These are phyloP conservation scores for Echeveria elegans DNA, from an alignment of 164 flowering plant species.

Conservation along the genomic window DNA sequence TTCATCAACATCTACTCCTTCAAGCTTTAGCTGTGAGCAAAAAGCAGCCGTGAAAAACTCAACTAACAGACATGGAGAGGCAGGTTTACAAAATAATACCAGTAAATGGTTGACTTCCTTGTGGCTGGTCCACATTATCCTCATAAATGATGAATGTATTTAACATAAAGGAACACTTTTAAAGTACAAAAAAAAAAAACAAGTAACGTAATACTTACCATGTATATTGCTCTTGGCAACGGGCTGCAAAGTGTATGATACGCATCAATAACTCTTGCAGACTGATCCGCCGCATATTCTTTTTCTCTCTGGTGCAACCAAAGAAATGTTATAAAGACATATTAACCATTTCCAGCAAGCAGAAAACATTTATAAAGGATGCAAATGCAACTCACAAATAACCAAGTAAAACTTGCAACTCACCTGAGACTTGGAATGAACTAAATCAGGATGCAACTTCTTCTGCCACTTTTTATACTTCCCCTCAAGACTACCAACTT, in stretches of 20 bases:
- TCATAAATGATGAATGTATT: no score
- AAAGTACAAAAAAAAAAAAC: background rate
- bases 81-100: no score
- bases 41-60: background rate
- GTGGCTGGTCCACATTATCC: no score
- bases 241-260: conserved; percentile 67
- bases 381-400: background rate
- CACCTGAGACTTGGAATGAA: conserved; percentile 89
- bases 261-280: conserved; percentile 85
- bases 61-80: background rate
- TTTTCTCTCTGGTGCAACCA: conserved; percentile 60
- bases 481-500: conserved; percentile 45
- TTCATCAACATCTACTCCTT: conserved; percentile 69
- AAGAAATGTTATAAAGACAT: background rate
- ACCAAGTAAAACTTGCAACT: background rate
- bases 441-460: conserved; percentile 94
- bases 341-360: background rate
- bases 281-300: conserved; percentile 89
- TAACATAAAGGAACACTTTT: background rate
- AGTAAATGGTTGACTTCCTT: no score
- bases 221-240: conserved; percentile 69
- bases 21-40: conserved; percentile 46
- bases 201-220: conserved; percentile 35
- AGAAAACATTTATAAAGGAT: no score
- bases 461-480: conserved; percentile 96